Evolutionary conservation across 129 eudicot genomes (phyloP), one percentile per base, ranked within the genome.

Genomic region (carrot (Daucus carota)): DNA sequence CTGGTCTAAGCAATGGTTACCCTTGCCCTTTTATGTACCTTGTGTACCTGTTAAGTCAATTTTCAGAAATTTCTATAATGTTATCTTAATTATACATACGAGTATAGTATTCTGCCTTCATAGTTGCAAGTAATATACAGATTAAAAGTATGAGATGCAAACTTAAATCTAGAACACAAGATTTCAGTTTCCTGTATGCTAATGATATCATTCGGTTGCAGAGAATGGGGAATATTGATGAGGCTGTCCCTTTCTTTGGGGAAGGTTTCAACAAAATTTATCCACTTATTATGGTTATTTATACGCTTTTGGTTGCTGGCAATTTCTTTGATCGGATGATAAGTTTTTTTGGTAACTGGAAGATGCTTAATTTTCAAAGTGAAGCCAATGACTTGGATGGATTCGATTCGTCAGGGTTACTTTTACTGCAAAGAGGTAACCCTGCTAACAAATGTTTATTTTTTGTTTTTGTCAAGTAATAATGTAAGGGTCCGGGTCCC

Each of bases 181-280:
- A n/a, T 46, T 48, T 32, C 33, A 52, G 12, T 71, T 42, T 42
- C 38, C 24, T 70, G 4, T 41, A 38, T 68, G 74, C 74, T 40
- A 38, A 70, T 41, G 70, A 63, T 40, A 33, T 73, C 31, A 42
- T 26, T 0, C 28, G 57, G 40, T 78, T 82, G 80, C 93, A 91
- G 98, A 83, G 98, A 46, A 94, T 94, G 98, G 98, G 98, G 80
- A 94, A 81, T 62, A 91, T 94, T 29, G 98, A 94, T 80, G 80
- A 89, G 54, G 97, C 93, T 28, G 98, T 91, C 65, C 98, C 98
- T 79, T 94, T 94, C 83, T 94, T 94, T 73, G 98, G 98, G 72
- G 78, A 75, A 77, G 91, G 93, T 54, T 94, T 94, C 83, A 94
- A 94, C 92, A 87, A 87, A 84, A 75, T 94, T 3, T 94, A 88